These are phyloP conservation scores for Talaromyces sp. DNA, from an alignment of 2,329 filamentous ascomycete species.

Conservation along the genomic window DNA sequence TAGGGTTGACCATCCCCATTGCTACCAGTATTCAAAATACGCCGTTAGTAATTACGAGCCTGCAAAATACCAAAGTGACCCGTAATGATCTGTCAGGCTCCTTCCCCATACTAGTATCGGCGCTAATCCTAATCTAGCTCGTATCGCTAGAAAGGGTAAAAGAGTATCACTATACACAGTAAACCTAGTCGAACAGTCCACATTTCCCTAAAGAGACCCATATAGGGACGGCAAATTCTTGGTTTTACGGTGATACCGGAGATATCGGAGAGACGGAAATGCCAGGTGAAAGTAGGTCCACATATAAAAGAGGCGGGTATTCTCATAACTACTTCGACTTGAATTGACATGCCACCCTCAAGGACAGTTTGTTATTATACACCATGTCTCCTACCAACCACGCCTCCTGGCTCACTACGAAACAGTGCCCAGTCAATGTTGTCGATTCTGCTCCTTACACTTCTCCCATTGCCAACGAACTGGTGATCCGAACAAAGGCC, in stretches of 20 bases:
- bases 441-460: slow-evolving; percentile 14
- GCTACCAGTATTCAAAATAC: not conserved
- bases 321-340: not conserved
- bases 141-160: slow-evolving; percentile 4
- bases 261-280: not conserved
- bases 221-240: not conserved
- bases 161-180: not conserved
- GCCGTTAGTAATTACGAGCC: not conserved
- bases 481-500: slow-evolving; percentile 18
- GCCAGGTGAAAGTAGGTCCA: not conserved
- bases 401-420: slow-evolving; percentile 17
- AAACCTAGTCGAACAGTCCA: not conserved
- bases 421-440: slow-evolving; percentile 11
- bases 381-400: slow-evolving; percentile 11
- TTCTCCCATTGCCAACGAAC: slow-evolving; percentile 14
- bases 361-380: not conserved
- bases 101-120: not conserved
- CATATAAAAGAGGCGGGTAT: not conserved
- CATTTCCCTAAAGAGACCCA: not conserved
- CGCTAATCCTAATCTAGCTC: not conserved
- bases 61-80: not conserved
- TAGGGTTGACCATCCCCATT: no score
- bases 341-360: not conserved
- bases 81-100: not conserved
- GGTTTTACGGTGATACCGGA: slow-evolving; percentile 1